phyloP scores from a whole-genome alignment of 2,329 filamentous ascomycete species.

The Cryoendolithus antarcticus region DNA sequence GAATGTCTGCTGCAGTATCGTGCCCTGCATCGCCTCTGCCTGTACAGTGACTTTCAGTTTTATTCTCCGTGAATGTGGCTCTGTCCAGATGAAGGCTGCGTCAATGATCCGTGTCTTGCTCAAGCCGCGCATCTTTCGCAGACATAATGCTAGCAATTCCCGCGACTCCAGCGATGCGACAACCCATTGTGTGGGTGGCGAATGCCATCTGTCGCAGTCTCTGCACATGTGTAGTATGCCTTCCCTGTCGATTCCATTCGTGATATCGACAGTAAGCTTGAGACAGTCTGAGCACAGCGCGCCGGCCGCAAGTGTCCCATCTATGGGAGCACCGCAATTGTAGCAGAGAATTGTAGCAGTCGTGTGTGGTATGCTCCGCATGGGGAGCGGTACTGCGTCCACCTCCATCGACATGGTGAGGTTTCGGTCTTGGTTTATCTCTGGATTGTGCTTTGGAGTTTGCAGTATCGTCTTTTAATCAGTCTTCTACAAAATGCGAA shows the following conservation, averaged over 20 bases:
- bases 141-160: slow-evolving; percentile 82
- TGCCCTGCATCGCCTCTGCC: slow-evolving; percentile 51
- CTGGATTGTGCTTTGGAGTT: too few relatives aligned
- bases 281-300: slow-evolving; percentile 94
- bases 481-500: too few relatives aligned
- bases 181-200: slow-evolving; percentile 77
- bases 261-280: slow-evolving; percentile 88
- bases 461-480: too few relatives aligned
- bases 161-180: slow-evolving; percentile 75
- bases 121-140: slow-evolving; percentile 75
- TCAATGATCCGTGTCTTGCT: slow-evolving; percentile 90
- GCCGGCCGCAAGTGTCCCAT: slow-evolving; percentile 73
- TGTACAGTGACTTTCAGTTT: slow-evolving; percentile 96
- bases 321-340: slow-evolving; percentile 92
- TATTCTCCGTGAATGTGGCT: slow-evolving; percentile 83
- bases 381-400: slow-evolving; percentile 20
- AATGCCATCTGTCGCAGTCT: slow-evolving; percentile 89
- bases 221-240: slow-evolving; percentile 80
- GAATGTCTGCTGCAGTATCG: slow-evolving; percentile 80
- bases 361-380: slow-evolving; percentile 9
- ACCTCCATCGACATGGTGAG: slow-evolving; percentile 26
- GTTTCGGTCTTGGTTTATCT: not conserved
- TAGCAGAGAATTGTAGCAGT: slow-evolving; percentile 75
- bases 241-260: slow-evolving; percentile 80
- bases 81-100: slow-evolving; percentile 94